A percentile compares a stretch with the other conserved stretches of the same genome.
phyloP scores from a whole-genome alignment of 169 alveolate genomes.

The Blepharisma undulans region DNA sequence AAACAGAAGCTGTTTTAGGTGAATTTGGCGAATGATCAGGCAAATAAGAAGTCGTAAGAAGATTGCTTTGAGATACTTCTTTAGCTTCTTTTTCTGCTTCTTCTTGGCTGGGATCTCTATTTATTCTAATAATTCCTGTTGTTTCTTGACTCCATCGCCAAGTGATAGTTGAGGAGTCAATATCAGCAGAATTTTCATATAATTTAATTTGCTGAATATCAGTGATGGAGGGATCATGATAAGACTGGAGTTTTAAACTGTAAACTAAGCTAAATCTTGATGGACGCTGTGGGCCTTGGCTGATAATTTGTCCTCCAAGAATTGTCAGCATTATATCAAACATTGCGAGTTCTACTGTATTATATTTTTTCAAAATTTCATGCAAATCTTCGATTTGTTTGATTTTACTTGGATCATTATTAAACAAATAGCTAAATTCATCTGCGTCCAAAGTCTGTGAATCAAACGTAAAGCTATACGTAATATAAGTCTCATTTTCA shows the following conservation, averaged over 20 bases:
- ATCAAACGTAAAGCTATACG: background rate
- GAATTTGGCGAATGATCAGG: background rate
- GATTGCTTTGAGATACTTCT: background rate
- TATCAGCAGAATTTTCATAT: background rate
- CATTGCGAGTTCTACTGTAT: background rate
- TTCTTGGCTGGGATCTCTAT: background rate
- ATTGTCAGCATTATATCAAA: background rate
- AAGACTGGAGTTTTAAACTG: background rate
- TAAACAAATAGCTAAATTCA: background rate
- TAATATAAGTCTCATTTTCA: background rate
- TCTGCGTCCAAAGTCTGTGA: background rate
- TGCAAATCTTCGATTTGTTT: background rate
- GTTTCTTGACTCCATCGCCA: background rate
- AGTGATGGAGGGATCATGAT: background rate
- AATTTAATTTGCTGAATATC: background rate
- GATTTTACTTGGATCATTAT: background rate
- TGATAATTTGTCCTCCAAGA: background rate
- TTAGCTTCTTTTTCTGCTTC: background rate
- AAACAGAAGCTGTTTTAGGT: background rate
- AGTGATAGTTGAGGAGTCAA: background rate
- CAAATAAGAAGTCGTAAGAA: background rate
- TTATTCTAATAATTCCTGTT: background rate
- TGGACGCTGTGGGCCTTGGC: background rate
- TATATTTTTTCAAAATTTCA: background rate
- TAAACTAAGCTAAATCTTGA: background rate